These are phyloP conservation scores for Caloboletus inedulis DNA, from an alignment of 1,284 basidiomycete genomes.

Conservation along the genomic window DNA sequence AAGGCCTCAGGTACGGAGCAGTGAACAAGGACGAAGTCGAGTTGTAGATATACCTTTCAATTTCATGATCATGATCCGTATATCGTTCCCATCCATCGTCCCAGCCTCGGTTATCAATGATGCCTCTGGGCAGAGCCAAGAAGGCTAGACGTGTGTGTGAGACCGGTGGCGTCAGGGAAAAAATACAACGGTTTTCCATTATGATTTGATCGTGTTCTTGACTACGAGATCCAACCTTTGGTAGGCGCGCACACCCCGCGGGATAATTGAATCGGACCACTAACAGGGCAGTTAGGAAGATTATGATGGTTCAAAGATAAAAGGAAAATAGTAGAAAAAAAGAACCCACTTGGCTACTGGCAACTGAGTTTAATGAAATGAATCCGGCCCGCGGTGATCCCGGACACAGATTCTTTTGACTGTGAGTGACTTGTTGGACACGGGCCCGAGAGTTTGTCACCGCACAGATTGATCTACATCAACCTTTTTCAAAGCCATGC, in stretches of 20 bases:
- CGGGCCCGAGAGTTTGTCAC: neutral
- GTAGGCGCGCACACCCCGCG: neutral
- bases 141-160: slow-evolving; percentile 4
- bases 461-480: slow-evolving; percentile 9
- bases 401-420: neutral
- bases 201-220: slow-evolving; percentile 10
- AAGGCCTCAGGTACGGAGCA: neutral
- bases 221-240: slow-evolving; percentile 8
- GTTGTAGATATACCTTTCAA: neutral
- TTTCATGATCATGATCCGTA: neutral
- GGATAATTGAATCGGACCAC: neutral
- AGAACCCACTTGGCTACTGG: neutral
- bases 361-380: neutral
- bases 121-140: slow-evolving; percentile 4
- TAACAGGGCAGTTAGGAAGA: neutral
- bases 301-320: neutral
- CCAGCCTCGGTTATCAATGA: neutral
- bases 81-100: neutral
- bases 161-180: slow-evolving; percentile 13
- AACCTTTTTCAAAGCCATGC: neutral
- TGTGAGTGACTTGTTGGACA: neutral
- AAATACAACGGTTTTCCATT: neutral
- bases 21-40: neutral
- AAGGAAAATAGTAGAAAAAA: neutral
- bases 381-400: too few species aligned